Evolutionary conservation across 2,329 filamentous ascomycete species (phyloP).

Genomic region (Tolypocladium ophioglossoides): DNA sequence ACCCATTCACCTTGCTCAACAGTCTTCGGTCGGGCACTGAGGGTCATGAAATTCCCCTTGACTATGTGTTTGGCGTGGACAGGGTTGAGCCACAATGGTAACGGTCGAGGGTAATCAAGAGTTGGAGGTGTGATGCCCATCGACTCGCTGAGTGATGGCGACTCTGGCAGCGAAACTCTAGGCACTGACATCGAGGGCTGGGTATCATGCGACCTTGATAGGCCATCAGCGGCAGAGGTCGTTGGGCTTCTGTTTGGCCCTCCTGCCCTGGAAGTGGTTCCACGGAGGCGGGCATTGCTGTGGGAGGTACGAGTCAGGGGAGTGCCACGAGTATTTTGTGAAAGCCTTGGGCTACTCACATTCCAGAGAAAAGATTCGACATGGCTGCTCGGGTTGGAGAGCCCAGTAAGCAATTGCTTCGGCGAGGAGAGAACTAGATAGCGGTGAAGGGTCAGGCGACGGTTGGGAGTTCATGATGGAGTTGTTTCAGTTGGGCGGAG

Average conservation of each 20-base stretch:
- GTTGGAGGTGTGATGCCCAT: slow-evolving; percentile 54
- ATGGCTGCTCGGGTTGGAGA: slow-evolving; percentile 20
- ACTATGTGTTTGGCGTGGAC: slow-evolving; percentile 77
- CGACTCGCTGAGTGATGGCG: slow-evolving; percentile 52
- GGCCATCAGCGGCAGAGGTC: slow-evolving; percentile 14
- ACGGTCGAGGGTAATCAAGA: slow-evolving; percentile 54
- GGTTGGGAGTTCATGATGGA: no score
- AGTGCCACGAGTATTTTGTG: no score
- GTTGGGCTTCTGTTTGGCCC: slow-evolving; percentile 33
- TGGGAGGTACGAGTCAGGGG: slow-evolving; percentile 14
- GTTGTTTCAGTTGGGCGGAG: no score
- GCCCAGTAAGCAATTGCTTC: no score
- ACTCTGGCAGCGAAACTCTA: slow-evolving; percentile 50
- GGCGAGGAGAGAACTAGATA: no score
- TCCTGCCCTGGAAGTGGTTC: slow-evolving; percentile 18
- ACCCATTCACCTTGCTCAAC: slow-evolving; percentile 94
- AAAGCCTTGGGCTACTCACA: slow-evolving; percentile 33
- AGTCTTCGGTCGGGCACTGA: slow-evolving; percentile 85
- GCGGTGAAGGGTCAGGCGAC: no score
- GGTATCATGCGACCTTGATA: slow-evolving; percentile 39
- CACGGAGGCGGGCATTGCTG: slow-evolving; percentile 49
- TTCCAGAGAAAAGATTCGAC: slow-evolving; percentile 52
- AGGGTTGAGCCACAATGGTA: slow-evolving; percentile 66
- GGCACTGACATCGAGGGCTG: slow-evolving; percentile 43
- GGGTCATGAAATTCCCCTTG: slow-evolving; percentile 93